Conservation (phyloP, 1,284 basidiomycete species). For the Melampsora americana region DNA sequence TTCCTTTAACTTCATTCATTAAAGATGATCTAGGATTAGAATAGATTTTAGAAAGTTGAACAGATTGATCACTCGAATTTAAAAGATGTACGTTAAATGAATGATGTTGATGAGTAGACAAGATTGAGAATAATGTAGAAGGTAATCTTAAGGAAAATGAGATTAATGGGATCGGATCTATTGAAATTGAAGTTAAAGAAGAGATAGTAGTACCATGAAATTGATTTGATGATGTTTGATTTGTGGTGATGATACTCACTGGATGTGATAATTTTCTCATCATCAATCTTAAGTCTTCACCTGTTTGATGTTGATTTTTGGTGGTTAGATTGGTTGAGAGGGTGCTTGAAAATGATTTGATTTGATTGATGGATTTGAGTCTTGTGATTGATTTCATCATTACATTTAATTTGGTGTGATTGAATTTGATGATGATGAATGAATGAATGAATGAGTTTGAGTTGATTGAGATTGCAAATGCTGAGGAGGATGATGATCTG, state of each 20-base stretch:
- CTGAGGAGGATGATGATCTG: too few species aligned
- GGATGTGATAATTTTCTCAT: slow-evolving; percentile 34
- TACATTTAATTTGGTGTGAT: too few species aligned
- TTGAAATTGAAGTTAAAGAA: slow-evolving; percentile 82
- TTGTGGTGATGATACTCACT: slow-evolving; percentile 18
- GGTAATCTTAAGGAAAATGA: slow-evolving; percentile 84
- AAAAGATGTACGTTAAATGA: slow-evolving; percentile 16
- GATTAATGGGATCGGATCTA: slow-evolving; percentile 79
- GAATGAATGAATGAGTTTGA: too few species aligned
- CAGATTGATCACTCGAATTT: slow-evolving; percentile 27
- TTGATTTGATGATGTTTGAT: background rate
- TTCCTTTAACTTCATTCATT: background rate
- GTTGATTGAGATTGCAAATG: too few species aligned
- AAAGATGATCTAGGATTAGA: slow-evolving; percentile 14
- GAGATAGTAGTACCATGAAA: slow-evolving; percentile 82
- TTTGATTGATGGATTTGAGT: too few species aligned
- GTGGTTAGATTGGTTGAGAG: too few species aligned
- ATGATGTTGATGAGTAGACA: background rate
- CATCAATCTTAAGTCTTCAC: background rate
- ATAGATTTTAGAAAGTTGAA: slow-evolving; percentile 2
- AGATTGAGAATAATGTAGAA: slow-evolving; percentile 67
- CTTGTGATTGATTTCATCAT: too few species aligned
- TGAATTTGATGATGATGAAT: too few species aligned
- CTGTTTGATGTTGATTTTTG: too few species aligned
- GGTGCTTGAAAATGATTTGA: too few species aligned